Conservation (phyloP, 352 stramenopile species). For the Phytopythium delawarense region DNA sequence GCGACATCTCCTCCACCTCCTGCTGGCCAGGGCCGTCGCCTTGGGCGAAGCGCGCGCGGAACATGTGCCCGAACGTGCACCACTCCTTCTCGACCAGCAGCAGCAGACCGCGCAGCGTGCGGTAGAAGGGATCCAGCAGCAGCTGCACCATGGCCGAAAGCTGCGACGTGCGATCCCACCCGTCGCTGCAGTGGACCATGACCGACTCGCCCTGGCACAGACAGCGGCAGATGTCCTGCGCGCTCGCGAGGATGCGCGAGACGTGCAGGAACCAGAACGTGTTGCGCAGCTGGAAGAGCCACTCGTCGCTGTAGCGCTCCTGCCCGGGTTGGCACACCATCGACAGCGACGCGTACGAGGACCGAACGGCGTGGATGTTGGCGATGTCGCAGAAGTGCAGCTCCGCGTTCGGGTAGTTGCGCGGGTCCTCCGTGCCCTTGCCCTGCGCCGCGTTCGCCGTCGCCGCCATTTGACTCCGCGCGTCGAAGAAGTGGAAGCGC, state of each 20-base stretch:
- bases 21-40: conserved; percentile 91
- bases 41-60: conserved; percentile 95
- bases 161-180: conserved; percentile 98
- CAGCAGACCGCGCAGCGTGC: conserved; percentile 94
- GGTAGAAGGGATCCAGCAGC: conserved; percentile 97
- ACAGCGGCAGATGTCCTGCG: conserved; percentile 92
- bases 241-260: conserved; percentile 92
- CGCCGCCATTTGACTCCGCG: conserved; percentile 79
- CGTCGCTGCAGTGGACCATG: conserved; percentile 98
- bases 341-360: conserved; percentile 77
- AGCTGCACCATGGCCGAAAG: conserved; percentile 95
- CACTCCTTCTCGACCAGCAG: conserved; percentile 99
- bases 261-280: conserved; percentile 98
- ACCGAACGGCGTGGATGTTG: conserved; percentile 98
- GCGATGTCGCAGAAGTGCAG: conserved; percentile 98
- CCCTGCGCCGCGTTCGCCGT: conserved; percentile 82
- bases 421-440: conserved; percentile 88
- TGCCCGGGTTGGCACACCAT: conserved; percentile 71
- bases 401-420: conserved; percentile 94
- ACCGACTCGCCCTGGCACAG: conserved; percentile 93
- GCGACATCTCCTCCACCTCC: conserved; percentile 96
- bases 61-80: conserved; percentile 98
- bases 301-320: conserved; percentile 76
- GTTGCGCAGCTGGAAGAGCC: conserved; percentile 88
- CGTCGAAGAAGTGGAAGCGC: conserved; percentile 87